Evolutionary conservation across 129 eudicot genomes (phyloP), one percentile per base, ranked within the genome.

Genomic region (Artemisia argyi): DNA sequence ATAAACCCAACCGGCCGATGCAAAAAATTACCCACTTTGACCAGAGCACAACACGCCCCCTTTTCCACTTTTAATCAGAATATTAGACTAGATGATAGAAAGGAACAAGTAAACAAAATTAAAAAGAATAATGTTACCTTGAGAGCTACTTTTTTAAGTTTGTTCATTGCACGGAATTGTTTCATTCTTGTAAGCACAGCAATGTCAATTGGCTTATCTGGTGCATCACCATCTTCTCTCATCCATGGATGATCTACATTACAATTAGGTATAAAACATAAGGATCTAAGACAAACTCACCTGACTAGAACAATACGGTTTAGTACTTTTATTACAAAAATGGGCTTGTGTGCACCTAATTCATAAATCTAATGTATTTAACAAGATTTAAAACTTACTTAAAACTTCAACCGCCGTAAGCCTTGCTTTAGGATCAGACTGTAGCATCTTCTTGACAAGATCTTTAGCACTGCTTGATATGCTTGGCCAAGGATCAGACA

Each of bases 161-260:
- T 93, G 79, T 93, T 93, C 98, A 93, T 93, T 46, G 98, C 98
- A 46, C 98, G 87, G 91, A 93, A 93, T 79, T 93, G 98, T 83
- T 90, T 93, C 97, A 93, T 93, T 83, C 98, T 87, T 63, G 81
- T 83, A 60, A 93, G 86, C 71, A 93, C 98, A 74, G 97, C 98
- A 81, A 84, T 90, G 66, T 93, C 98, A 74, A 93, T 88, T 60
- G 98, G 98, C 85, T 93, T 87, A 79, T 93, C 98, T 71, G 98
- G 69, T 78, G 98, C 98, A 76, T 89, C 97, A 19, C 98, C 98
- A 83, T 93, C 98, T 82, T 87, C 96, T 85, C 92, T 84, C 81
- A 93, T 87, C 98, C 98, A 93, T 35, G 97, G 96, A 76, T 93
- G 98, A 66, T 87, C 98, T 93, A 81, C 84, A 80, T 76, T 54